Base-by-base conservation (phyloP, 805 yeast species). In the Kodamaea leandrae region DNA sequence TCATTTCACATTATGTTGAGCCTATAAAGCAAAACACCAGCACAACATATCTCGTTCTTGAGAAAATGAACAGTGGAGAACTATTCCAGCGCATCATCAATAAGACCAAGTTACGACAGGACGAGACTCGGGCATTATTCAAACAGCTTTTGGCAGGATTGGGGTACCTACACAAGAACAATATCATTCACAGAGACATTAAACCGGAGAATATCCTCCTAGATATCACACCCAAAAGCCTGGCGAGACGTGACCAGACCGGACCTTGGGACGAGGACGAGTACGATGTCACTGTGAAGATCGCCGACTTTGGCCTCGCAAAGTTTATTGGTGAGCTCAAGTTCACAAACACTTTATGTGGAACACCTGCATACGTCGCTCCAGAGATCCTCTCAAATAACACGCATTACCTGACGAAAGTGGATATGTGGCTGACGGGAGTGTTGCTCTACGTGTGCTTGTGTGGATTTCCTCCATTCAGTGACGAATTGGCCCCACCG, bases 291-390 rank as follows among this genome's bases (percentile, higher is more conserved):
- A 63, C 64, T 44, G 88, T 86, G 7, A 86, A 86, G 54, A 83
- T 86, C 37, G 93, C 91, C 1, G 95, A 86, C 61, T 86, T 86
- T 61, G 96, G 96, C 0, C 59, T 78, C 30, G 83, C 83, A 3
- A 78, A 78, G 55, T 76, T 77, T 48, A 74, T 85, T 32, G 91
- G 91, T 5, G 88, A 83, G 50, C 63, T 78, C 47, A 77, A 80
- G 45, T 83, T 83, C 55, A 83, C 95, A 7, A 80, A 80, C 50
- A 86, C 95, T 0, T 60, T 86, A 29, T 86, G 95, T 63, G 95
- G 95, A 2, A 86, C 95, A 0, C 95, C 95, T 0, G 88, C 91
- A 0, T 86, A 86, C 54, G 93, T 86, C 14, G 93, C 93, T 0
- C 95, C 95, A 0, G 95, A 86, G 53, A 83, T 86, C 5, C 52